Percentiles rank a stretch among this genome's conserved stretches.
phyloP scores from a whole-genome alignment of 352 stramenopile genomes.

The Blastocystis sp. region DNA sequence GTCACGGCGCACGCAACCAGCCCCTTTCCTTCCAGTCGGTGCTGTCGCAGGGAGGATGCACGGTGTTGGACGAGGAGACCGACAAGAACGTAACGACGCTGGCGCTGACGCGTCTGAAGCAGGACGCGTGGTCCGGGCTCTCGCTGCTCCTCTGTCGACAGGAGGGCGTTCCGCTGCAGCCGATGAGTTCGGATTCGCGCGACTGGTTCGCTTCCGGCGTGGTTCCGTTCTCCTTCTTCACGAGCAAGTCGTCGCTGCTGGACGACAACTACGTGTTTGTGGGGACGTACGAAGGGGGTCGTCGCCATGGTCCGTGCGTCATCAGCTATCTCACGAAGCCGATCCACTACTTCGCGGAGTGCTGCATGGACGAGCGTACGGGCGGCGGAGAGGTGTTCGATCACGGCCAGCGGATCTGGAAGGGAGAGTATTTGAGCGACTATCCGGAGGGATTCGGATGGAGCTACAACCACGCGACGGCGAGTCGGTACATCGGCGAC shows the following conservation, averaged over 20 bases:
- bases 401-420: background rate
- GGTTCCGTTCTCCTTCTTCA: background rate
- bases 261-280: background rate
- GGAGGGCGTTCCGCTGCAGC: background rate
- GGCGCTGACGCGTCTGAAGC: background rate
- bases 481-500: background rate
- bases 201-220: background rate
- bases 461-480: background rate
- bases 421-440: background rate
- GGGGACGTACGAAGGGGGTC: background rate
- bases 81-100: background rate
- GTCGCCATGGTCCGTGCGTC: background rate
- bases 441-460: background rate
- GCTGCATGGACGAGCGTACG: background rate
- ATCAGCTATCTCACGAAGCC: background rate
- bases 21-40: background rate
- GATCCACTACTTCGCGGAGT: background rate
- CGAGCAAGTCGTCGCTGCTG: background rate
- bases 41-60: background rate
- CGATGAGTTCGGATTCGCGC: background rate
- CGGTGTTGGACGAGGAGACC: background rate
- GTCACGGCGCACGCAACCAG: background rate
- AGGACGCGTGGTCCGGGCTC: background rate
- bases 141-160: background rate
- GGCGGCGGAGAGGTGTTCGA: background rate